Evolutionary conservation across 2,329 filamentous ascomycete species (phyloP), one percentile per base, ranked within the genome.

Genomic region (Gaeumannomyces sp.): DNA sequence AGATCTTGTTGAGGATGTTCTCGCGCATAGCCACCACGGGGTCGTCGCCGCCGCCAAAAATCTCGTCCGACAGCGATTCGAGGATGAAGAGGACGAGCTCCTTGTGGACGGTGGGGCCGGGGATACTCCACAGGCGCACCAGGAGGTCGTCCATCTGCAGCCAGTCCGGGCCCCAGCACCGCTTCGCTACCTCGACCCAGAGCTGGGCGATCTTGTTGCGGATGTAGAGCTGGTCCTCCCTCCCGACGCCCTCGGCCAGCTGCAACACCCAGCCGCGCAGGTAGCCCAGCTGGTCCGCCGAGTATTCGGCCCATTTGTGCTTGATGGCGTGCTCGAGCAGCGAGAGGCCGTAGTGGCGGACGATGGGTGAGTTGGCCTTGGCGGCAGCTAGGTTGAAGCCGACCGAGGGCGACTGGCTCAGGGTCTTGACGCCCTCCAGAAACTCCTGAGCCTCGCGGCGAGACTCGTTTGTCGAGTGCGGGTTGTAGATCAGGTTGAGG

Each of bases 141-240:
- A 99, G 83, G 72, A 91, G 83, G 68, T 87, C 79, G 75, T 99
- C 96, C 94, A 99, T 97, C 73, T 96, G 88, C 80, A 90, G 88
- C 95, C 96, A 99, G 67, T 95, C 90, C 38, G 86, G 83, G n/a
- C 85, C 92, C 95, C 95, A 99, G 73, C 87, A 91, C 71, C 94
- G 86, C 80, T 98, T 98, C 57, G 93, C 93, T 64, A 97, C 83
- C 76, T 98, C 95, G 10, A 93, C 91, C 95, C 95, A 99, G 67
- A 99, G 79, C 77, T 96, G 90, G 33, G 92, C 92, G 45, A 95
- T 89, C 79, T 99, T 99, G 81, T 96, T 98, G 70, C 94, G 85
- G 69, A 97, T 80, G 74, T 93, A 99, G 38, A 84, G 76, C 3
- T 92, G 91, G 73, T 98, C 94, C 27, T 87, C 83, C 60, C 84